Base-by-base conservation (phyloP, 345 rosid genomes). In the Gossypium bickii region DNA sequence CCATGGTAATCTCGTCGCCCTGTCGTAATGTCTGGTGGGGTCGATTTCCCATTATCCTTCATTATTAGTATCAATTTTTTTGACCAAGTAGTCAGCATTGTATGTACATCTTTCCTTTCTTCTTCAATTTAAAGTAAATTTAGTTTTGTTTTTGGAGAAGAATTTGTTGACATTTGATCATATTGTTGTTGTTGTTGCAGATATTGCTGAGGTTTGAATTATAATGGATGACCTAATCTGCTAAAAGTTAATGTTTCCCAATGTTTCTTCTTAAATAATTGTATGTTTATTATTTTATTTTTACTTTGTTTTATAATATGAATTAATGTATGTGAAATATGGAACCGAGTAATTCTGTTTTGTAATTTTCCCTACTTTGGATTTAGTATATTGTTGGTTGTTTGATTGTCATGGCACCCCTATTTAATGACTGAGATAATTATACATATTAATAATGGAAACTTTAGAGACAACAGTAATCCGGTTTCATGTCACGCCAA, bases 261-360 rank as follows among this genome's bases (percentile, higher is more conserved):
- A 24, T 67, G 52, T 72, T 75, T 68, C 56, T 15, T 48, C n/a
- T 72, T 12, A 47, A 71, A 64, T 49, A 57, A 27, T 79, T 52
- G 15, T 59, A 48, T 38, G 41, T 34, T 34, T 34, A 34, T 34
- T 34, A 34, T 4, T 34, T 34, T 34, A 34, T 5, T 34, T 34
- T 34, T 34, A 5, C 41, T 58, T 78, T 10, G 17, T 49, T 41
- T 22, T 49, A 27, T 27, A 13, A 44, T 48, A 52, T 29, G 17
- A 70, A n/a, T 67, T 77, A 66, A 51, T 66, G 74, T 71, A 53
- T 78, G 78, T 67, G 71, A 48, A 73, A 18, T 48, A 68, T 29
- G 74, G 73, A 27, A 76, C 72, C 66, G n/a, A 63, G 66, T 71
- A 74, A 56, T 75, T 67, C 67, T 76, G 66, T 68, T 72, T 67